Conservation (phyloP, 192 early-diverging fungal genomes). For the Rhizophagus sp. region DNA sequence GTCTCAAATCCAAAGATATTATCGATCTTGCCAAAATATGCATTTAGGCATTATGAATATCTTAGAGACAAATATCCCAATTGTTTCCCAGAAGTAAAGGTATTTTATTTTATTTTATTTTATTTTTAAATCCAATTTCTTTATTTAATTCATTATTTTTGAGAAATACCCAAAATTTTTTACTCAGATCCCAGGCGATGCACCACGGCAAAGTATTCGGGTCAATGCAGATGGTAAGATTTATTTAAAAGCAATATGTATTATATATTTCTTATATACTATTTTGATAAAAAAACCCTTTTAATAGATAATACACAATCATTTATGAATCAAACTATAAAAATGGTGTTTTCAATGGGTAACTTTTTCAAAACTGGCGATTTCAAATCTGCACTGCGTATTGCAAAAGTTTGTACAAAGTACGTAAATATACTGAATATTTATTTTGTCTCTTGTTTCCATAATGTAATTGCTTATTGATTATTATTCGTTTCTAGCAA, state of each 20-base stretch:
- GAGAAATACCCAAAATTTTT: no score
- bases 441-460: neutral
- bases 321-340: constrained; percentile 31
- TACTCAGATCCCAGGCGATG: neutral
- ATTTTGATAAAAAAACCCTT: neutral
- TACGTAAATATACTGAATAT: constrained; percentile 2
- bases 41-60: constrained; percentile 75
- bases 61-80: constrained; percentile 68
- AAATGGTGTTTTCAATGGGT: neutral
- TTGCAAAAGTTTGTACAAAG: constrained; percentile 33
- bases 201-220: neutral
- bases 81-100: constrained; percentile 63
- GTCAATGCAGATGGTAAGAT: neutral
- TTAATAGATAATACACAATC: constrained; percentile 6
- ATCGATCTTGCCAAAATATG: constrained; percentile 66
- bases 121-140: neutral
- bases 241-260: neutral
- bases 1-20: constrained; percentile 51
- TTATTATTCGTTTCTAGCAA: constrained; percentile 34
- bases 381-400: constrained; percentile 29
- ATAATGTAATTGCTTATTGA: neutral
- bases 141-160: neutral
- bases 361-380: constrained; percentile 22
- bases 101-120: constrained; percentile 15
- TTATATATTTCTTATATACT: neutral